A percentile compares a stretch with the other conserved stretches of the same genome.
Evolutionary conservation across 257 asterid genomes (phyloP).

Genomic region (Avicennia marina): DNA sequence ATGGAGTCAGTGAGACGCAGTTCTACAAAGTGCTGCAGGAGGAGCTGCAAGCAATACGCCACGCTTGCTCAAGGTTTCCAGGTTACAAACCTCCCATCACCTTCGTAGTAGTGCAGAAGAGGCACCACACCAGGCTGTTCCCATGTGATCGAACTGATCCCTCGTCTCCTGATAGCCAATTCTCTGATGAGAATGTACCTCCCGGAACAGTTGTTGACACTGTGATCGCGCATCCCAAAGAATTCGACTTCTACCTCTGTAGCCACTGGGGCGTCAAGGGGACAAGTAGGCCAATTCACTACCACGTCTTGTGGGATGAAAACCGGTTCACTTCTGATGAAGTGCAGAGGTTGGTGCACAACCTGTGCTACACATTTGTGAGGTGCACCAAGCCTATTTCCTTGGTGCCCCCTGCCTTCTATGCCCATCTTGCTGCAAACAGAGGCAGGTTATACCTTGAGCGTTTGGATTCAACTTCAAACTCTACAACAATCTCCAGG

Average conservation of each 20-base stretch:
- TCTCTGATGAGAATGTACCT: conserved; percentile 54
- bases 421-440: conserved; percentile 93
- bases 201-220: conserved; percentile 97
- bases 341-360: conserved; percentile 76
- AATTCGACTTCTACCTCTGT: conserved; percentile 87
- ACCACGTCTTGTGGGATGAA: conserved; percentile 89
- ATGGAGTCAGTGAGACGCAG: conserved; percentile 94
- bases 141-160: conserved; percentile 36
- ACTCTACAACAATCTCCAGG: conserved; percentile 40
- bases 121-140: conserved; percentile 87
- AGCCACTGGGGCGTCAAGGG: conserved; percentile 98
- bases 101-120: conserved; percentile 77
- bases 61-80: conserved; percentile 57
- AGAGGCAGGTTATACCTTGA: conserved; percentile 70
- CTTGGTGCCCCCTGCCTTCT: conserved; percentile 88
- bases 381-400: conserved; percentile 97
- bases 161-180: conserved; percentile 19
- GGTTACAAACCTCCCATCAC: conserved; percentile 82
- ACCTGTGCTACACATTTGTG: conserved; percentile 88
- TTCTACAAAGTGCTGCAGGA: conserved; percentile 61
- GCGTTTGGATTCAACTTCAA: conserved; percentile 42
- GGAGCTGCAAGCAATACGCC: conserved; percentile 57
- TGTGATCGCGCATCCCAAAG: conserved; percentile 71
- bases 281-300: conserved; percentile 86
- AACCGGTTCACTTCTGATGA: conserved; percentile 85